These are phyloP conservation scores for Dichotomocladium elegans DNA, from an alignment of 371 early-diverging fungal species.

Conservation along the genomic window DNA sequence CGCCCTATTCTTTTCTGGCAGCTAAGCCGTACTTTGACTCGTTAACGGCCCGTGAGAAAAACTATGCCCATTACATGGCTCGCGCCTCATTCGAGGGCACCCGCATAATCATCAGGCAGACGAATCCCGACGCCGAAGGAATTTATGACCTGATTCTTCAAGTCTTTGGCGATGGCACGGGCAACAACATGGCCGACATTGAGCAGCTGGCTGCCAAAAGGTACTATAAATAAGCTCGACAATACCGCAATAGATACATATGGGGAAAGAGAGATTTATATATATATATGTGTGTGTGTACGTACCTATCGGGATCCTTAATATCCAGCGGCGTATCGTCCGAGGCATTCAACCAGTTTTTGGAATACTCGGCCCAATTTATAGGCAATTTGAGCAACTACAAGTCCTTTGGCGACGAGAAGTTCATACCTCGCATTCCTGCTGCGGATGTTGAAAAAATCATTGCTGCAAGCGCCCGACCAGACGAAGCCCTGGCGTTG, in stretches of 20 bases:
- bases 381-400: conserved; percentile 56
- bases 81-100: conserved; percentile 56
- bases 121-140: conserved; percentile 34
- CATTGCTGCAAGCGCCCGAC: conserved; percentile 23
- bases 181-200: conserved; percentile 19
- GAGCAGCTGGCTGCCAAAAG: conserved; percentile 22
- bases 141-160: conserved; percentile 39
- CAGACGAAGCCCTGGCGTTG: conserved; percentile 16
- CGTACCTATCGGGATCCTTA: neutral
- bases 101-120: conserved; percentile 42
- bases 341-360: conserved; percentile 47
- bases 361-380: conserved; percentile 54
- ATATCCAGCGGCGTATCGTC: conserved; percentile 31
- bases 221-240: no score
- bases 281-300: neutral
- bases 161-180: conserved; percentile 18
- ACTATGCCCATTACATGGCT: conserved; percentile 61
- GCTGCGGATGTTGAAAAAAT: conserved; percentile 33
- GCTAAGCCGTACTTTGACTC: conserved; percentile 52
- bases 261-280: no score
- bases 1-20: conserved; percentile 49
- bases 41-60: conserved; percentile 44
- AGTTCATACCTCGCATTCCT: conserved; percentile 55
- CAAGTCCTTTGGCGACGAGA: conserved; percentile 62
- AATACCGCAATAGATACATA: no score